These are phyloP conservation scores for Penicillium digitatum DNA, from an alignment of 2,329 filamentous ascomycete genomes.

Conservation along the genomic window DNA sequence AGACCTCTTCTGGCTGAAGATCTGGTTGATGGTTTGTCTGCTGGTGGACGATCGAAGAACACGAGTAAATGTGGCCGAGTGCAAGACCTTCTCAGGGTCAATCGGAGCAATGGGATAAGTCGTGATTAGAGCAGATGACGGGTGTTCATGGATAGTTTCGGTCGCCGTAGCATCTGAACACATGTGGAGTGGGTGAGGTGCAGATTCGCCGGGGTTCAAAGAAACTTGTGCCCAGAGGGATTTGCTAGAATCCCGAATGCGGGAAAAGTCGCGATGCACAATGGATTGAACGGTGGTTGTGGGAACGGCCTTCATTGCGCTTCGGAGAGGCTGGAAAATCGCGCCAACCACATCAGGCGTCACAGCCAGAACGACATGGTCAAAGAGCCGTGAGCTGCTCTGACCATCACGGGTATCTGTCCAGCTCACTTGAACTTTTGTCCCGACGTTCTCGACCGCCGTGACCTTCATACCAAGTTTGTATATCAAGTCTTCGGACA, in stretches of 20 bases:
- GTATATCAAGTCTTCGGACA: conserved; percentile 44
- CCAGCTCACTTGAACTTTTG: conserved; percentile 22
- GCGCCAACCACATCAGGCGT: conserved; percentile 50
- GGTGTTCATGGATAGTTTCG: conserved; percentile 7
- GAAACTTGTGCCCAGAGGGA: conserved; percentile 6
- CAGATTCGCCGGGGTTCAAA: not conserved
- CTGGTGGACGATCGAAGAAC: conserved; percentile 8
- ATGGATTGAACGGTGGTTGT: conserved; percentile 39
- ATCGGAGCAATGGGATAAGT: conserved; percentile 5
- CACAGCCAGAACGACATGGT: conserved; percentile 53
- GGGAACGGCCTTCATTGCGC: conserved; percentile 16
- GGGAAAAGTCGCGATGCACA: conserved; percentile 38
- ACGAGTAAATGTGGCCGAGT: conserved; percentile 10
- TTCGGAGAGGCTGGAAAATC: conserved; percentile 45
- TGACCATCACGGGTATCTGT: conserved; percentile 9
- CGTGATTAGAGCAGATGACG: conserved; percentile 7
- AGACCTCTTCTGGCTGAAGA: not conserved
- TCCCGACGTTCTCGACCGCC: conserved; percentile 16
- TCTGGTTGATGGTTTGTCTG: conserved; percentile 5
- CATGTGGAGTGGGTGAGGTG: conserved; percentile 8
- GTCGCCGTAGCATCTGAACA: conserved; percentile 3
- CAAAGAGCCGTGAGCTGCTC: conserved; percentile 42
- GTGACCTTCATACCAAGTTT: conserved; percentile 36
- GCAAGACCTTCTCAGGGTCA: conserved; percentile 3
- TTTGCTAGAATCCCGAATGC: conserved; percentile 7